Conservation (phyloP, 176 grass and related monocot genomes). For the Dendrocalamus sinicus region DNA sequence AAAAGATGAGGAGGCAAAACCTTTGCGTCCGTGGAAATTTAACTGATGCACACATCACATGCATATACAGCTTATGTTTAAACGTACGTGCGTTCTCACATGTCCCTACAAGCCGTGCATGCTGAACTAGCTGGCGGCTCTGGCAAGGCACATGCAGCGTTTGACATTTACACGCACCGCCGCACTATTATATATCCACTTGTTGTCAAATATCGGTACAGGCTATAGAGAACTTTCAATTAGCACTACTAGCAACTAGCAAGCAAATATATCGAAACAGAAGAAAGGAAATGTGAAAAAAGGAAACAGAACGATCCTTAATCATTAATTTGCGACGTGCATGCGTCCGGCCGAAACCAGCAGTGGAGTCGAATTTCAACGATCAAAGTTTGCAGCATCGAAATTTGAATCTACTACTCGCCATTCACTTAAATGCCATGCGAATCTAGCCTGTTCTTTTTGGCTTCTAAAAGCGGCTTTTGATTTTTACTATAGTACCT, state of each 20-base stretch:
- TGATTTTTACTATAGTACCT: too few species aligned
- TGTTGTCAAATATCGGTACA: not conserved
- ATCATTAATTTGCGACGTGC: not conserved
- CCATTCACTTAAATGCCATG: too few species aligned
- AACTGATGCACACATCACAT: too few species aligned
- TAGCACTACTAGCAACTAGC: too few species aligned
- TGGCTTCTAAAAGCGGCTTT: too few species aligned
- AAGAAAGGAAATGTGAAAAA: too few species aligned
- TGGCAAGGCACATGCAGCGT: not conserved
- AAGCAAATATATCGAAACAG: too few species aligned
- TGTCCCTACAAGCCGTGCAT: not conserved
- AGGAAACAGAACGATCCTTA: not conserved
- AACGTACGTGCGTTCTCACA: not conserved
- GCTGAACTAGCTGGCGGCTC: too few species aligned
- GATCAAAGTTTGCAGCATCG: not conserved
- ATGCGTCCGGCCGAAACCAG: not conserved
- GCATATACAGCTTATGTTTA: not conserved
- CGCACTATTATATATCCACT: not conserved
- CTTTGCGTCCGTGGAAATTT: not conserved
- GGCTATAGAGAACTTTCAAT: too few species aligned
- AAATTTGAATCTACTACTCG: not conserved
- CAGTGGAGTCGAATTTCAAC: not conserved
- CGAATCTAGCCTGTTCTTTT: too few species aligned
- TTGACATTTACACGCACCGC: slow-evolving; percentile 5
- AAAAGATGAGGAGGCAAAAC: not conserved